Percentiles rank a stretch among this genome's conserved stretches.
These are phyloP conservation scores for Artomyces pyxidatus DNA, from an alignment of 768 basidiomycete species.

Conservation along the genomic window DNA sequence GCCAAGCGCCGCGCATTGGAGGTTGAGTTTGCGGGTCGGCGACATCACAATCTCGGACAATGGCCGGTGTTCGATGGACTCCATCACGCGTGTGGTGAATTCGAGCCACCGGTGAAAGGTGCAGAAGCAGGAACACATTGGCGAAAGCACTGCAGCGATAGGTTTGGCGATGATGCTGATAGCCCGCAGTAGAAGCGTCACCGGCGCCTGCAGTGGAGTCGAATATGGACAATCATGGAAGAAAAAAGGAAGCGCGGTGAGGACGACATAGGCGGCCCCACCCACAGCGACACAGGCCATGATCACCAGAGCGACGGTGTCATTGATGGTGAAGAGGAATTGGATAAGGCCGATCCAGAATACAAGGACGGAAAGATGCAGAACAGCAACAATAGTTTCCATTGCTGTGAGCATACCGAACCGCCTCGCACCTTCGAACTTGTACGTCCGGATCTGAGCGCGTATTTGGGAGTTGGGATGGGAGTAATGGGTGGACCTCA, in stretches of 20 bases:
- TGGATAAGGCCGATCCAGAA: conserved; percentile 9
- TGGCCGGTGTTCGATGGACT: background rate
- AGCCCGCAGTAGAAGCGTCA: conserved; percentile 1
- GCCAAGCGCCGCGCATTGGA: too few relatives aligned
- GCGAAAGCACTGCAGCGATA: background rate
- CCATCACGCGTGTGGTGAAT: conserved; percentile 4
- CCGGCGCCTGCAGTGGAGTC: conserved; percentile 6
- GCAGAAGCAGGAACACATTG: conserved; percentile 3
- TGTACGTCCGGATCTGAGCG: conserved; percentile 10
- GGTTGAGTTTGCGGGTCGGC: conserved; percentile 7
- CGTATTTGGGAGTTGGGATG: conserved; percentile 3
- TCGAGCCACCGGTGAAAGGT: background rate
- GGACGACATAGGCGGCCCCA: conserved; percentile 1
- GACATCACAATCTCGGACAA: conserved; percentile 2
- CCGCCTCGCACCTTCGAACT: conserved; percentile 2
- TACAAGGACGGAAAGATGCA: conserved; percentile 10
- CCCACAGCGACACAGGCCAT: background rate
- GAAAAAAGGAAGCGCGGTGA: conserved; percentile 8
- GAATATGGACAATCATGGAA: conserved; percentile 9
- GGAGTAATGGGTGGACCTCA: conserved; percentile 4
- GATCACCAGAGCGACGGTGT: conserved; percentile 1
- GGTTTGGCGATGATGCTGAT: background rate
- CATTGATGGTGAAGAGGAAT: conserved; percentile 7
- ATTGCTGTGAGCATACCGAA: background rate
- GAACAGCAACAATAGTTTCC: conserved; percentile 1